Conservation (phyloP, 2,329 filamentous ascomycete species). For the Sporothrix pseudoabietina region DNA sequence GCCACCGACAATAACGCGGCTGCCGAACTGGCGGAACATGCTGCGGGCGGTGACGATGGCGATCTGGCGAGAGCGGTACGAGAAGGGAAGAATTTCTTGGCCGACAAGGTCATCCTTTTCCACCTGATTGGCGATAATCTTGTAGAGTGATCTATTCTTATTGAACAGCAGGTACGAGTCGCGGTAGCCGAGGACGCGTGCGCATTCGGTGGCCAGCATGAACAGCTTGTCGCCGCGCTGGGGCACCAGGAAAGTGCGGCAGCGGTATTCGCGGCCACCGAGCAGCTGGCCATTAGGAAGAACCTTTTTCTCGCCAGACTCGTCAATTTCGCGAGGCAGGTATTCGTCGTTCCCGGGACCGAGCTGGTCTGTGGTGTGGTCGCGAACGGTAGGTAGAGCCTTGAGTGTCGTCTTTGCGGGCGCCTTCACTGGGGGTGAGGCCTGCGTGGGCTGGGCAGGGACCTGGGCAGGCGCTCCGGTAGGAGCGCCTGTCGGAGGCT, state of each 20-base stretch:
- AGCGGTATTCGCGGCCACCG: slow-evolving; percentile 84
- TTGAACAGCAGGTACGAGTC: slow-evolving; percentile 99
- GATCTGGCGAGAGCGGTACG: slow-evolving; percentile 96
- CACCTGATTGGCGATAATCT: slow-evolving; percentile 93
- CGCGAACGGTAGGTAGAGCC: slow-evolving; percentile 89
- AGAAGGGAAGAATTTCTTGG: slow-evolving; percentile 95
- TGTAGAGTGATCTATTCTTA: slow-evolving; percentile 94
- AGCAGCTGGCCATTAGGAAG: slow-evolving; percentile 77
- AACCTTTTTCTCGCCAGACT: slow-evolving; percentile 93
- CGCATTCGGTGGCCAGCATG: slow-evolving; percentile 98
- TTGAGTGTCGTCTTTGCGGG: slow-evolving; percentile 85
- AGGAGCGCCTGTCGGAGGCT: slow-evolving; percentile 42
- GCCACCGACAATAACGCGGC: slow-evolving; percentile 86
- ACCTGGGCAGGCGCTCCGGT: slow-evolving; percentile 48
- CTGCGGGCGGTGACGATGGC: slow-evolving; percentile 96
- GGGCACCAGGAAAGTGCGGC: slow-evolving; percentile 89
- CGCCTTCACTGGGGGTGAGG: slow-evolving; percentile 69
- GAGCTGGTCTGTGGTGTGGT: slow-evolving; percentile 96
- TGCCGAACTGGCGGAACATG: slow-evolving; percentile 99
- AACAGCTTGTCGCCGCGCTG: slow-evolving; percentile 91
- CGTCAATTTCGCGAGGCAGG: slow-evolving; percentile 87
- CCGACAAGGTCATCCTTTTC: slow-evolving; percentile 96
- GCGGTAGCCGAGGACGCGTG: slow-evolving; percentile 86
- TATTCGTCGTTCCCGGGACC: slow-evolving; percentile 91
- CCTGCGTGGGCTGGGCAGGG: slow-evolving; percentile 50